Evolutionary conservation across 805 yeast genomes (phyloP), one percentile per base, ranked within the genome.

Genomic region (Wickerhamiella hasegawae): DNA sequence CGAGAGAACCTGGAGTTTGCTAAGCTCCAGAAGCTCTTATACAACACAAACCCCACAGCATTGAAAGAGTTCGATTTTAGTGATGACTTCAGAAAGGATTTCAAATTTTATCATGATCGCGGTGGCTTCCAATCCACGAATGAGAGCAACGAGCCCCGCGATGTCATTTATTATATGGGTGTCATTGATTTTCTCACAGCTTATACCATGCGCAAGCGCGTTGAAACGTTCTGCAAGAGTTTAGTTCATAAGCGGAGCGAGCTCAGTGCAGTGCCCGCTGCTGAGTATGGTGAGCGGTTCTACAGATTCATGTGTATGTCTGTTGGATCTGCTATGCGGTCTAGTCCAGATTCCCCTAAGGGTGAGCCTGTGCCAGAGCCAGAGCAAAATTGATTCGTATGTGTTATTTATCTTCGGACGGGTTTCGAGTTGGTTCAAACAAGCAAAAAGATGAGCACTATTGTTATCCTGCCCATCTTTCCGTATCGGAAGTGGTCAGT

Each of bases 151-250:
- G 65, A 70, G 32, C 80, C 82, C 18, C 49, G 70, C 24, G 64
- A 71, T 21, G 69, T 76, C 36, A 69, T 87, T 5, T 90, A 90
- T 57, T 90, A 85, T 49, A 60, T 90, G 47, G 98, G 98, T 6
- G 76, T 90, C 26, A 90, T 90, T 43, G 98, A 90, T 52, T 87
- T 94, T 57, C 62, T 90, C 45, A 90, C 98, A 0, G 71, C 51
- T 6, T 57, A 58, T 37, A 51, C 49, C 12, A 55, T 76, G 17
- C 59, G 73, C 44, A 90, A 90, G 53, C 68, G 69, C 43, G 54
- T 84, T 31, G 98, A 90, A 52, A 87, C 97, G 0, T 70, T 81
- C 42, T 78, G 84, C 74, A 69, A 94, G 53, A 66, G 80, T 12
- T 47, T 90, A 18, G 68, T 69, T 25, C 80, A 82, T 49, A 67